Conservation (phyloP, 495 filamentous ascomycete species). For the Penicillium cinerascens region DNA sequence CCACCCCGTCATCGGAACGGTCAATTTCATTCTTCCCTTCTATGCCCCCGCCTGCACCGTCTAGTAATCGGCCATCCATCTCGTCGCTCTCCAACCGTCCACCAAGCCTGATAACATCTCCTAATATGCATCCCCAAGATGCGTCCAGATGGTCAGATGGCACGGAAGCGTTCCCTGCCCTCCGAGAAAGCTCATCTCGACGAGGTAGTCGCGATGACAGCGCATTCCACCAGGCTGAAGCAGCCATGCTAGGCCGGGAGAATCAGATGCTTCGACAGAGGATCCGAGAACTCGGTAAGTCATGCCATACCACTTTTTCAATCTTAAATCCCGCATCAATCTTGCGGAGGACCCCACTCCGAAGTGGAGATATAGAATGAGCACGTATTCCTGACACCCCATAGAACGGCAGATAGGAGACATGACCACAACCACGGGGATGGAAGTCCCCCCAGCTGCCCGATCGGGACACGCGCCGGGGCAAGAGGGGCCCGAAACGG, state of each 20-base stretch:
- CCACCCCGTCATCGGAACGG: constrained; percentile 62
- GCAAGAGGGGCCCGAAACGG: constrained; percentile 24
- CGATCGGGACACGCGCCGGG: constrained; percentile 13
- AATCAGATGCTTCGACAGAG: constrained; percentile 89
- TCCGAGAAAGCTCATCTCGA: constrained; percentile 29
- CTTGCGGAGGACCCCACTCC: constrained; percentile 1
- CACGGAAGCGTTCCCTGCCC: constrained; percentile 28
- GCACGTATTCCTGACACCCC: neutral
- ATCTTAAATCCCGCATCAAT: neutral
- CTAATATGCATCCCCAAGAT: constrained; percentile 36
- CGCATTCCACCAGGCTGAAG: constrained; percentile 90
- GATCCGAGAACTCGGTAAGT: constrained; percentile 69
- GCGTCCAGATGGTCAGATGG: constrained; percentile 22
- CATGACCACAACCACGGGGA: constrained; percentile 16
- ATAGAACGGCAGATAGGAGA: constrained; percentile 39
- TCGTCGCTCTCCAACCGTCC: constrained; percentile 47
- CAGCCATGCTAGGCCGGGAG: constrained; percentile 78
- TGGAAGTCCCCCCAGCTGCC: constrained; percentile 7
- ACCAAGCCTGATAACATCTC: constrained; percentile 35
- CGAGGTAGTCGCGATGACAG: constrained; percentile 67
- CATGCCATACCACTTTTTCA: neutral
- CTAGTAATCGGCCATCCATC: constrained; percentile 29
- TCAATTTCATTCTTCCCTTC: constrained; percentile 50
- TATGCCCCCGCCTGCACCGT: constrained; percentile 31
- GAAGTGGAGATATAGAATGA: constrained; percentile 1